A percentile compares a stretch with the other conserved stretches of the same genome.
Conservation (phyloP, 2,329 filamentous ascomycete species). For the Pseudogymnoascus sp. region DNA sequence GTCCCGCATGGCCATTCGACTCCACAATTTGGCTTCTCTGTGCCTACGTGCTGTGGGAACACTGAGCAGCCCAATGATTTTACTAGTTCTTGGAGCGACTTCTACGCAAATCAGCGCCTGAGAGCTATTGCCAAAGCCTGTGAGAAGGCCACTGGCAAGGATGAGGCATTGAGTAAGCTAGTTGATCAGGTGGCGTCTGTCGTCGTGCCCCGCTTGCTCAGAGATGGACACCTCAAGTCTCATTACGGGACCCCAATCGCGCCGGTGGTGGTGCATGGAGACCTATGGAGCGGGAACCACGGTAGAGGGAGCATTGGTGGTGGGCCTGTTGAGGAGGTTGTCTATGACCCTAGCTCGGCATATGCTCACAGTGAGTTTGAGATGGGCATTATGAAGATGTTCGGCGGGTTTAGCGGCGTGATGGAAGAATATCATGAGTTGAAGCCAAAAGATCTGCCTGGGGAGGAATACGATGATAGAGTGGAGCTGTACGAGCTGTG, state of each 20-base stretch:
- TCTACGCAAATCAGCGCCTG: slow-evolving; percentile 73
- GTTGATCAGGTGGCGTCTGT: slow-evolving; percentile 56
- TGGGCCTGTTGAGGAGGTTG: slow-evolving; percentile 56
- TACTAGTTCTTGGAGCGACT: slow-evolving; percentile 69
- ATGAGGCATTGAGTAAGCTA: slow-evolving; percentile 52
- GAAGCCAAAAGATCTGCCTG: slow-evolving; percentile 73
- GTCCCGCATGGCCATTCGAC: slow-evolving; percentile 48
- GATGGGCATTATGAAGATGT: slow-evolving; percentile 92
- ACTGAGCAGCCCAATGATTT: slow-evolving; percentile 75
- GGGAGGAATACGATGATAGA: slow-evolving; percentile 77
- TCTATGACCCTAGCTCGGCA: slow-evolving; percentile 73
- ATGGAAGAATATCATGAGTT: slow-evolving; percentile 68
- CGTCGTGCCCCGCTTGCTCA: slow-evolving; percentile 72
- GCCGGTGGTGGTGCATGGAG: slow-evolving; percentile 83
- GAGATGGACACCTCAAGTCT: slow-evolving; percentile 49
- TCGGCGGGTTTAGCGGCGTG: slow-evolving; percentile 68
- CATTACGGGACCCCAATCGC: slow-evolving; percentile 45
- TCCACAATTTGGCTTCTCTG: slow-evolving; percentile 75
- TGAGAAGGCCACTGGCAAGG: slow-evolving; percentile 54
- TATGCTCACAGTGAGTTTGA: slow-evolving; percentile 89
- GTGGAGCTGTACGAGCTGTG: slow-evolving; percentile 74
- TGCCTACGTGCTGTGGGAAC: slow-evolving; percentile 77
- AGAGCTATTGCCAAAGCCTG: slow-evolving; percentile 54
- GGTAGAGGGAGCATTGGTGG: slow-evolving; percentile 54
- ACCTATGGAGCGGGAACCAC: slow-evolving; percentile 89